These are phyloP conservation scores for Cladosporium sp. DNA, from an alignment of 2,329 filamentous ascomycete species.

Conservation along the genomic window DNA sequence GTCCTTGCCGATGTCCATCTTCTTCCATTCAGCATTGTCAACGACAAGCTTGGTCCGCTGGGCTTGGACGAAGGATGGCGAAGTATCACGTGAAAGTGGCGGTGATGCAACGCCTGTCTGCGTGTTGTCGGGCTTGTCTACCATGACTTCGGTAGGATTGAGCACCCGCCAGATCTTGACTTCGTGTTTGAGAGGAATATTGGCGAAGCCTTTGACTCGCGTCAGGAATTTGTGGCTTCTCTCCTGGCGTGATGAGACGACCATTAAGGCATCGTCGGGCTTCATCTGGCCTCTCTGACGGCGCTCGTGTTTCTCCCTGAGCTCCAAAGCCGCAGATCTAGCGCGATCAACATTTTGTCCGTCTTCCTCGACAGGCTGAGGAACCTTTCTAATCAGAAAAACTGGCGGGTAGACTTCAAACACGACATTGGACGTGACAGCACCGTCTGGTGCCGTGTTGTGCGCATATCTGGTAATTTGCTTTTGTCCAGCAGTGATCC, in stretches of 20 bases:
- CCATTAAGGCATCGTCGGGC: constrained; percentile 58
- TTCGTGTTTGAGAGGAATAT: constrained; percentile 69
- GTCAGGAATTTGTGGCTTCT: constrained; percentile 74
- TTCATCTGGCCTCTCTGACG: constrained; percentile 28
- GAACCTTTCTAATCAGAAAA: constrained; percentile 80
- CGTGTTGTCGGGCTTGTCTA: constrained; percentile 26
- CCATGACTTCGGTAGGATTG: constrained; percentile 40
- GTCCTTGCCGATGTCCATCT: constrained; percentile 62
- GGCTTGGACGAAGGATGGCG: constrained; percentile 45
- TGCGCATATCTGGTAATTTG: constrained; percentile 75
- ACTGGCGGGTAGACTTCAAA: constrained; percentile 85
- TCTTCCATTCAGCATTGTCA: constrained; percentile 62
- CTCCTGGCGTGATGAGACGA: constrained; percentile 70
- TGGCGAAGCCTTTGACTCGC: constrained; percentile 66
- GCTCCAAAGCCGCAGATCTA: constrained; percentile 2
- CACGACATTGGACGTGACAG: constrained; percentile 63
- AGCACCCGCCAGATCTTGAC: constrained; percentile 74
- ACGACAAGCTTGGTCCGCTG: constrained; percentile 56
- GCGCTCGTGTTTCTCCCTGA: constrained; percentile 24
- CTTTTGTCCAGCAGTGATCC: constrained; percentile 66
- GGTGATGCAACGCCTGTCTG: constrained; percentile 43
- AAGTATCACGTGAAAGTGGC: constrained; percentile 47
- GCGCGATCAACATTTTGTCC: background rate
- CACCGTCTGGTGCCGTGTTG: constrained; percentile 65
- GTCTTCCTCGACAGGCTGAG: constrained; percentile 42